Base-by-base conservation (phyloP, 495 filamentous ascomycete genomes). In the Thozetella sp. region DNA sequence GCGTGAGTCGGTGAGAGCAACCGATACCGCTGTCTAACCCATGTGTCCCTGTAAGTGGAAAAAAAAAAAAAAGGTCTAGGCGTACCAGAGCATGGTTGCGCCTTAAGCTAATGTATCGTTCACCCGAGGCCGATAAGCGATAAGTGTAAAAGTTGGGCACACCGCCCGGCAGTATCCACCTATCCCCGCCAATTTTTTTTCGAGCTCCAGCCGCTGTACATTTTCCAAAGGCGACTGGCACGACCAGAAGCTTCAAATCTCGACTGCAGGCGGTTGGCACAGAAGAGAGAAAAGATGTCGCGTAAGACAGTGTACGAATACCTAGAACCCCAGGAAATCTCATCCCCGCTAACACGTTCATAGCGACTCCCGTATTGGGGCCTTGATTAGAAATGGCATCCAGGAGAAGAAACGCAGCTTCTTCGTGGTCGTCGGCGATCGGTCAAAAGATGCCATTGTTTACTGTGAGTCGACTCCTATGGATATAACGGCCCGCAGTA, bases 381-480 rank as follows among this genome's bases (percentile, higher is more conserved):
- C 96, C 67, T 86, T 99, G 55, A 94, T 99, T 64, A 90, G 90
- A 69, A 99, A 99, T 90, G 90, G 92, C 56, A 84, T 95, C 53
- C 92, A 96, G 66, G 92, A 97, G 72, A 97, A 97, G 83, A 97
- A 98, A 79, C 86, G 96, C 66, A 95, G 91, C 76, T 97, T 99
- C 79, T 93, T 99, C 74, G 90, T 98, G 55, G 86, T 99, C 3
- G 96, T 99, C 23, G 96, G 96, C 56, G 96, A 99, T 71, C 87
- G 88, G 58, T 89, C 93, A 59, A 99, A 99, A 75, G 96, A 98
- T 84, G 93, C 94, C 60, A 98, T 98, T 69, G 90, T 97, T 51
- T 87, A 97, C 70, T 81, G 65, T 67, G 60, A 37, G 65, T 43
- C 25, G 19, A 59, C 24, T 25, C 37, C 12, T 51, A 9, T n/a